phyloP scores from a whole-genome alignment of 352 stramenopile genomes.

The Pythium phragmiticola region DNA sequence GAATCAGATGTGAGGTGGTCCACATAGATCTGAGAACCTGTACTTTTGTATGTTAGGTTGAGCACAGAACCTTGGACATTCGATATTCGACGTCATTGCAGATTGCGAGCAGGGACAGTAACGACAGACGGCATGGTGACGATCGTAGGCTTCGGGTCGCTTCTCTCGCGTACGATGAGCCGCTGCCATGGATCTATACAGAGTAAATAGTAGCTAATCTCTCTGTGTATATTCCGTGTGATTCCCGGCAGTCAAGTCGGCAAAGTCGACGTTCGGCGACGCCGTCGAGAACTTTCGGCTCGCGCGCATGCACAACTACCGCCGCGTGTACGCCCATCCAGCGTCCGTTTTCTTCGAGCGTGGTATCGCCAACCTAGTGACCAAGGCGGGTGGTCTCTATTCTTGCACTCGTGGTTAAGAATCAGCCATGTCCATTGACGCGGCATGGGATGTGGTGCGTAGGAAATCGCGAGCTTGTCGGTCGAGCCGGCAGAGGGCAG shows the following conservation, averaged over 20 bases:
- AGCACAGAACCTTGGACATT: constrained; percentile 13
- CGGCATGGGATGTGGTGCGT: neutral
- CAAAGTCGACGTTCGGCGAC: constrained; percentile 86
- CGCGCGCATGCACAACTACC: constrained; percentile 77
- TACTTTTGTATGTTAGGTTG: neutral
- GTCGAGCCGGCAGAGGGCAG: constrained; percentile 56
- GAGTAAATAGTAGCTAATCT: neutral
- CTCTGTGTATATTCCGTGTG: neutral
- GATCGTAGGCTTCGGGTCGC: constrained; percentile 90
- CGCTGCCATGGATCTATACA: neutral
- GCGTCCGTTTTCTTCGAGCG: constrained; percentile 93
- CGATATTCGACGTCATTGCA: constrained; percentile 7
- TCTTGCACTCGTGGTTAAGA: neutral
- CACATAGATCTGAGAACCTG: constrained; percentile 2
- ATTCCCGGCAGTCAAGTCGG: constrained; percentile 52
- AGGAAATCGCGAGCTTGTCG: constrained; percentile 90
- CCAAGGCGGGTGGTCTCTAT: constrained; percentile 38
- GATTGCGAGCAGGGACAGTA: neutral
- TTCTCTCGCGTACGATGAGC: constrained; percentile 66
- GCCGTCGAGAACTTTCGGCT: constrained; percentile 88
- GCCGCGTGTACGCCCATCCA: constrained; percentile 89
- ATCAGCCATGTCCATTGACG: neutral
- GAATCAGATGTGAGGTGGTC: neutral
- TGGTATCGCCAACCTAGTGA: constrained; percentile 85
- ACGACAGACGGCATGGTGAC: constrained; percentile 41